Conservation (phyloP, 352 stramenopile species). For the Saprolegnia diclina region DNA sequence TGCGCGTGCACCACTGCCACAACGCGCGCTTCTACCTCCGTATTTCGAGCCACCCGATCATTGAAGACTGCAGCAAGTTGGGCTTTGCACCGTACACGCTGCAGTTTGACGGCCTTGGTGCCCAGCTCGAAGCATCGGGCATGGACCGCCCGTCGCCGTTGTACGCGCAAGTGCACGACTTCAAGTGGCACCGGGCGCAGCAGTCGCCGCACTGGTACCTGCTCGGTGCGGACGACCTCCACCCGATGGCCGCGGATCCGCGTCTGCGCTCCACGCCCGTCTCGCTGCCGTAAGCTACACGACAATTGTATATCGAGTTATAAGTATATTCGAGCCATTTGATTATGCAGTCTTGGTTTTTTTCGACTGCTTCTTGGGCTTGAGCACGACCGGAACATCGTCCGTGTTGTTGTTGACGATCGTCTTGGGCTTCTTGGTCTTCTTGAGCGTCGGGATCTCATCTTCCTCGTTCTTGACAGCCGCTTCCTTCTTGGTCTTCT, state of each 20-base stretch:
- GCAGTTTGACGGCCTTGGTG: conserved; percentile 49
- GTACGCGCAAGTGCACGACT: conserved; percentile 88
- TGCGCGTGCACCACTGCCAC: conserved; percentile 75
- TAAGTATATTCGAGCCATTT: not conserved
- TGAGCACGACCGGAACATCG: conserved; percentile 6
- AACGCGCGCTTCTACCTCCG: conserved; percentile 72
- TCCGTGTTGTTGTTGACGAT: conserved; percentile 1
- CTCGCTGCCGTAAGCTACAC: not conserved
- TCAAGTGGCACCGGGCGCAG: conserved; percentile 86
- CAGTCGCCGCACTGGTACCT: conserved; percentile 83
- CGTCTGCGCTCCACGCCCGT: not conserved
- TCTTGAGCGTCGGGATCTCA: conserved; percentile 19
- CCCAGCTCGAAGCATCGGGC: conserved; percentile 52
- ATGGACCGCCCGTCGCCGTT: conserved; percentile 53
- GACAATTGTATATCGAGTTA: too few relatives aligned
- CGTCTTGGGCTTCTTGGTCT: conserved; percentile 34
- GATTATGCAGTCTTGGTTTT: conserved; percentile 33
- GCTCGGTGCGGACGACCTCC: conserved; percentile 42
- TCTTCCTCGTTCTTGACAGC: conserved; percentile 32
- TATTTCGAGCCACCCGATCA: conserved; percentile 83
- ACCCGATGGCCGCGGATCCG: not conserved
- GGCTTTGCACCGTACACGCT: conserved; percentile 74
- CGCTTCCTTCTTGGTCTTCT: conserved; percentile 30
- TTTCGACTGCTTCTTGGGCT: conserved; percentile 35
- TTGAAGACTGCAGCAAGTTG: conserved; percentile 83